phyloP scores from a whole-genome alignment of 371 early-diverging fungal species.

The Conidiobolus incongruus region DNA sequence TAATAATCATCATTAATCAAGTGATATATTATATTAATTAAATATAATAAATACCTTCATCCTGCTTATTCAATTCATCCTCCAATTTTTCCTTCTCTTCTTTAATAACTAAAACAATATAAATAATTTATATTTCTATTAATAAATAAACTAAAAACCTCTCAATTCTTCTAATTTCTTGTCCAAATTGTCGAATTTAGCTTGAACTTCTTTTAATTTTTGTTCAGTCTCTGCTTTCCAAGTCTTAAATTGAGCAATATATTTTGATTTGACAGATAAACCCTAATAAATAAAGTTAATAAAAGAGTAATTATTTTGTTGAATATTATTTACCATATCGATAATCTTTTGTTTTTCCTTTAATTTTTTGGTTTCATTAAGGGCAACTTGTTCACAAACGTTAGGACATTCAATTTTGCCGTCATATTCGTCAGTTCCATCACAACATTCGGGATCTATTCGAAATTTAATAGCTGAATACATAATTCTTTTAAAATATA shows the following conservation, averaged over 20 bases:
- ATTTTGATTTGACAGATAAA: neutral
- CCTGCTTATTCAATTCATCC: conserved; percentile 6
- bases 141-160: conserved; percentile 2
- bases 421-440: conserved; percentile 71
- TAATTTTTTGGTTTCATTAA: neutral
- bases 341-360: neutral
- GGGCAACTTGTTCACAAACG: conserved; percentile 34
- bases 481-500: neutral
- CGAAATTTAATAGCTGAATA: neutral
- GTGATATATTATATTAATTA: neutral
- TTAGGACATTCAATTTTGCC: conserved; percentile 37
- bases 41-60: conserved; percentile 1
- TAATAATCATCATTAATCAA: neutral
- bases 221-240: neutral
- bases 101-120: neutral
- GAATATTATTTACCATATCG: neutral
- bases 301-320: neutral
- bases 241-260: neutral
- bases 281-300: neutral
- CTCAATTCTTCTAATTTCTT: conserved; percentile 11
- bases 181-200: conserved; percentile 12
- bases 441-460: conserved; percentile 73
- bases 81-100: conserved; percentile 12
- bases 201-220: conserved; percentile 8
- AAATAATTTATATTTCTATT: too few relatives aligned